These are phyloP conservation scores for Penicillium maclennaniae DNA, from an alignment of 495 filamentous ascomycete genomes.

Conservation along the genomic window DNA sequence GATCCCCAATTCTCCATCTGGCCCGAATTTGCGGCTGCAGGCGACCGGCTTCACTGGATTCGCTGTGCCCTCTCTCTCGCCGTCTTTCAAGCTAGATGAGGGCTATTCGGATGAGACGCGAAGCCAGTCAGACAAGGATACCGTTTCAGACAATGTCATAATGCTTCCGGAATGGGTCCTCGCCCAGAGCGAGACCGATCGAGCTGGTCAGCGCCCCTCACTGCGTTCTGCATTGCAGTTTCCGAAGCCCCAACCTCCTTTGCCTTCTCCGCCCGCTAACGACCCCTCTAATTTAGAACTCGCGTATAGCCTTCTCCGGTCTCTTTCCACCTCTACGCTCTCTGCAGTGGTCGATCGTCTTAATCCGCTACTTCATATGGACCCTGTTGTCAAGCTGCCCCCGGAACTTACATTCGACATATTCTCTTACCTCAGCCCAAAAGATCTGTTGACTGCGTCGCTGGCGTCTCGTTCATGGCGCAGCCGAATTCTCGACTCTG, in stretches of 20 bases:
- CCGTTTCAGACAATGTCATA: slow-evolving; percentile 36
- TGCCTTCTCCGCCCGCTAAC: slow-evolving; percentile 7
- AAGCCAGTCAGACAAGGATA: slow-evolving; percentile 50
- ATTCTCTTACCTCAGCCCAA: slow-evolving; percentile 75
- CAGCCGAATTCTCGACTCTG: slow-evolving; percentile 71
- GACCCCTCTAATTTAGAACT: slow-evolving; percentile 34
- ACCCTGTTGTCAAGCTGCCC: slow-evolving; percentile 81
- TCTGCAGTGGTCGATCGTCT: slow-evolving; percentile 73
- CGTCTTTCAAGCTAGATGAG: slow-evolving; percentile 57
- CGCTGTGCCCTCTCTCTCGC: slow-evolving; percentile 33
- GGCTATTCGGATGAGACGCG: slow-evolving; percentile 63
- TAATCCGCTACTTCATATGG: slow-evolving; percentile 79
- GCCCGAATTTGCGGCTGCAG: slow-evolving; percentile 26
- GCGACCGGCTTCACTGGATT: slow-evolving; percentile 23
- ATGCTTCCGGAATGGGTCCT: slow-evolving; percentile 51
- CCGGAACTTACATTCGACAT: slow-evolving; percentile 86
- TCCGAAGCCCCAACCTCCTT: slow-evolving; percentile 7
- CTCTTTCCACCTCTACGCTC: slow-evolving; percentile 70
- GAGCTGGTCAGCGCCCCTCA: slow-evolving; percentile 45
- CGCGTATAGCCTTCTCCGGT: slow-evolving; percentile 57
- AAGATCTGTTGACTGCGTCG: slow-evolving; percentile 72
- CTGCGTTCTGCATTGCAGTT: neutral
- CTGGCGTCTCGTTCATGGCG: slow-evolving; percentile 79
- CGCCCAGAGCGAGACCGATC: slow-evolving; percentile 48
- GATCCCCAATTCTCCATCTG: slow-evolving; percentile 16